Conservation (phyloP, 1,284 basidiomycete species). For the Hemileia vastatrix region DNA sequence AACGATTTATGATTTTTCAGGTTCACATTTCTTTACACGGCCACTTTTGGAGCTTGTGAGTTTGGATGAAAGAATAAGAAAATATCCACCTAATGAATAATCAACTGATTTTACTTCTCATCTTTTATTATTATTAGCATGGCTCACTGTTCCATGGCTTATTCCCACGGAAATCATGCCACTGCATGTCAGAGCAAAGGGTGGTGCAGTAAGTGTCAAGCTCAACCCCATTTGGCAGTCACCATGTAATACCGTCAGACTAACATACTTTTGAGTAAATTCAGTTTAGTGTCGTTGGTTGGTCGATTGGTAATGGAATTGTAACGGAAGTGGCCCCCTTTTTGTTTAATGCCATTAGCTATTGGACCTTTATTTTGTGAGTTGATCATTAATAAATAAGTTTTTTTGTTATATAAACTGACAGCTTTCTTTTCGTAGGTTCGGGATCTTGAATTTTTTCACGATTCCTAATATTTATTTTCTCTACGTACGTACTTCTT, state of each 20-base stretch:
- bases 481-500: slow-evolving; percentile 3
- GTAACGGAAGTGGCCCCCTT: slow-evolving; percentile 20
- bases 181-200: slow-evolving; percentile 17
- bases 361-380: slow-evolving; percentile 24
- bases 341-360: slow-evolving; percentile 21
- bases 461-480: slow-evolving; percentile 22
- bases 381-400: not conserved
- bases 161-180: slow-evolving; percentile 24
- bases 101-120: no score
- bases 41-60: slow-evolving; percentile 22
- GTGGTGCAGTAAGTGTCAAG: slow-evolving; percentile 12
- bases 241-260: not conserved
- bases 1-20: not conserved
- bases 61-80: no score
- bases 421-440: not conserved
- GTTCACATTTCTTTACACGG: slow-evolving; percentile 21
- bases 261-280: not conserved
- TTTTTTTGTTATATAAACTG: not conserved
- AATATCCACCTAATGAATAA: no score
- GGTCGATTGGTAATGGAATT: slow-evolving; percentile 20
- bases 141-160: slow-evolving; percentile 24
- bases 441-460: slow-evolving; percentile 21
- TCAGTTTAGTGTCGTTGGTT: slow-evolving; percentile 23
- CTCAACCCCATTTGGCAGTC: not conserved
- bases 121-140: no score